These are phyloP conservation scores for Termitomyces titanicus DNA, from an alignment of 768 basidiomycete species.

Conservation along the genomic window DNA sequence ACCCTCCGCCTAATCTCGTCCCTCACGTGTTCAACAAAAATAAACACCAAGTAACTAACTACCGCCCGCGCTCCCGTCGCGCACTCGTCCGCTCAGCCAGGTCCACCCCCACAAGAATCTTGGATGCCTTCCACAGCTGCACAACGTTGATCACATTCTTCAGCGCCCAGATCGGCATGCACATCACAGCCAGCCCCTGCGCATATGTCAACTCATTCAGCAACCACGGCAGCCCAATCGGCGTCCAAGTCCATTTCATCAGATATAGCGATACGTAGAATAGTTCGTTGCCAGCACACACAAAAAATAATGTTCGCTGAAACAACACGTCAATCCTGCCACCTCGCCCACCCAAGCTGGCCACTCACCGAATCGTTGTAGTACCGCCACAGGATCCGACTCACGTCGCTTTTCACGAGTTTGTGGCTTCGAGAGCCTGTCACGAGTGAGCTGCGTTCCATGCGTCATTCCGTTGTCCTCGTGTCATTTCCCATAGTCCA, in stretches of 20 bases:
- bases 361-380: constrained; percentile 86
- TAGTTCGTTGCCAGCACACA: constrained; percentile 93
- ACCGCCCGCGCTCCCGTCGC: constrained; percentile 35
- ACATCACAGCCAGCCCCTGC: constrained; percentile 59
- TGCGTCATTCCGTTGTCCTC: constrained; percentile 5
- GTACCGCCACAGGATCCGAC: constrained; percentile 86
- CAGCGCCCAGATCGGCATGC: constrained; percentile 62
- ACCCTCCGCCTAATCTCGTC: no score
- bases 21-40: no score
- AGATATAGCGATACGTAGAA: constrained; percentile 96
- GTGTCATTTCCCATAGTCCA: background rate
- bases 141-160: constrained; percentile 96
- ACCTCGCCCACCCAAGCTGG: background rate
- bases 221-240: constrained; percentile 50
- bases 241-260: constrained; percentile 76
- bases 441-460: constrained; percentile 72
- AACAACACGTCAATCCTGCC: constrained; percentile 1
- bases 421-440: constrained; percentile 96
- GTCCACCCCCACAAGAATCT: constrained; percentile 91
- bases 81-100: constrained; percentile 78
- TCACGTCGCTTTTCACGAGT: constrained; percentile 87
- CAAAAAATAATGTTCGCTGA: constrained; percentile 82
- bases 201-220: constrained; percentile 63
- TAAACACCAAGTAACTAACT: background rate
- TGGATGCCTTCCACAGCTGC: constrained; percentile 97